Percentiles rank a stretch among this genome's conserved stretches.
Evolutionary conservation across 2,329 filamentous ascomycete genomes (phyloP).

Genomic region (Curvularia lunata): DNA sequence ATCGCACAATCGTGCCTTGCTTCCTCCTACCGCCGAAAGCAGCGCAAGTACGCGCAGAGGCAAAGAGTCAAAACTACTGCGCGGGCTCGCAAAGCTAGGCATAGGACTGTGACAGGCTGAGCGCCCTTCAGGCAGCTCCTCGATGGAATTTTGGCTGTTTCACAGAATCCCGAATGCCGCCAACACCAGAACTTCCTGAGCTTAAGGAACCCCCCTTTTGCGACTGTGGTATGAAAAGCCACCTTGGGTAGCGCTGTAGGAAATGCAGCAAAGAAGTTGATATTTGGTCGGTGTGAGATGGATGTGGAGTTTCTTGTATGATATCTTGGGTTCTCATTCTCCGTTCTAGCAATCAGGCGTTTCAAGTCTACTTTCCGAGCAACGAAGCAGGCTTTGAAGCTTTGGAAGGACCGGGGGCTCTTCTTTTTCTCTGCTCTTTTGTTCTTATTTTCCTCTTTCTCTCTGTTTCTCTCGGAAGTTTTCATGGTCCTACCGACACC

Average conservation of each 20-base stretch:
- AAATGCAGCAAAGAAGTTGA: slow-evolving; percentile 21
- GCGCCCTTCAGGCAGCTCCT: too few species aligned
- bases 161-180: too few species aligned
- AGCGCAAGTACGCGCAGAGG: too few species aligned
- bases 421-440: too few species aligned
- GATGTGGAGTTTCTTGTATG: background rate
- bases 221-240: slow-evolving; percentile 32
- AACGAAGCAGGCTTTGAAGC: background rate
- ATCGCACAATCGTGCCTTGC: too few species aligned
- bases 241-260: slow-evolving; percentile 26
- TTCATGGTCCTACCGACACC: background rate
- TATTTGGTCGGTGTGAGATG: background rate
- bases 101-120: too few species aligned
- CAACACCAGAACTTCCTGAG: slow-evolving; percentile 44
- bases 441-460: background rate
- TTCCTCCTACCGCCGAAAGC: too few species aligned
- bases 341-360: background rate
- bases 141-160: too few species aligned
- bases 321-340: background rate
- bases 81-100: too few species aligned
- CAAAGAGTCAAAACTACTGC: too few species aligned
- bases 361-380: background rate
- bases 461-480: background rate
- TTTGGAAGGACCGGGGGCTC: too few species aligned
- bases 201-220: slow-evolving; percentile 42